Evolutionary conservation across 2,329 filamentous ascomycete species (phyloP).

Genomic region (Rhexocercosporidium sp.): DNA sequence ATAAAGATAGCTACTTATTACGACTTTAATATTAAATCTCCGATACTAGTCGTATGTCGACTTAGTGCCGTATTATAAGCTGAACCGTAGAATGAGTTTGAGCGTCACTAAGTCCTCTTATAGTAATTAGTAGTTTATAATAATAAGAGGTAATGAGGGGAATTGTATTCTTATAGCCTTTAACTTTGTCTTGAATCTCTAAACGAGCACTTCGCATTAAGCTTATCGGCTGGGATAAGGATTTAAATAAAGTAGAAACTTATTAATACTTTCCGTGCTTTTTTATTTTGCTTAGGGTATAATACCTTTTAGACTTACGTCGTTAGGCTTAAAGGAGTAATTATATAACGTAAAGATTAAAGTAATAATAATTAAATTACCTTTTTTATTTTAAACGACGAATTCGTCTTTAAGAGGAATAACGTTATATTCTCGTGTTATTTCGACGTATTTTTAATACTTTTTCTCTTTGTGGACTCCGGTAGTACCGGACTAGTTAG

Average conservation of each 20-base stretch:
- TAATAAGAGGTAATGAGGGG: not conserved
- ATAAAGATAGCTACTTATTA: not conserved
- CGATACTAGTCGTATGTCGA: not conserved
- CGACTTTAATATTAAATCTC: not conserved
- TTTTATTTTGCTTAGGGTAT: not conserved
- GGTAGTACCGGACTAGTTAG: not conserved
- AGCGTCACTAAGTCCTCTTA: not conserved
- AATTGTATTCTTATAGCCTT: not conserved
- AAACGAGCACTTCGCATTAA: slow-evolving; percentile 3
- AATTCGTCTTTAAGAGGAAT: not conserved
- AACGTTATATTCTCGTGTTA: not conserved
- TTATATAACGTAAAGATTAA: not conserved
- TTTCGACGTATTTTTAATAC: not conserved
- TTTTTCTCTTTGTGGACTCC: not conserved
- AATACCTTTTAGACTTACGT: not conserved
- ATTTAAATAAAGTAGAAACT: not conserved
- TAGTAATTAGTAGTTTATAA: not conserved
- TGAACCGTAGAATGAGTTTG: not conserved
- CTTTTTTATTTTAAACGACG: not conserved
- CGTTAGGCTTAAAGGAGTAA: not conserved
- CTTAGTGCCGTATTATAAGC: not conserved
- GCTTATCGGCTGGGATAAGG: not conserved
- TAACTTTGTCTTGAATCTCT: not conserved
- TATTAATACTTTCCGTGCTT: not conserved
- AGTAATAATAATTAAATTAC: not conserved